A percentile compares a stretch with the other conserved stretches of the same genome.
Evolutionary conservation across 2,329 filamentous ascomycete genomes (phyloP).

Genomic region (Fusarium lyarnte): DNA sequence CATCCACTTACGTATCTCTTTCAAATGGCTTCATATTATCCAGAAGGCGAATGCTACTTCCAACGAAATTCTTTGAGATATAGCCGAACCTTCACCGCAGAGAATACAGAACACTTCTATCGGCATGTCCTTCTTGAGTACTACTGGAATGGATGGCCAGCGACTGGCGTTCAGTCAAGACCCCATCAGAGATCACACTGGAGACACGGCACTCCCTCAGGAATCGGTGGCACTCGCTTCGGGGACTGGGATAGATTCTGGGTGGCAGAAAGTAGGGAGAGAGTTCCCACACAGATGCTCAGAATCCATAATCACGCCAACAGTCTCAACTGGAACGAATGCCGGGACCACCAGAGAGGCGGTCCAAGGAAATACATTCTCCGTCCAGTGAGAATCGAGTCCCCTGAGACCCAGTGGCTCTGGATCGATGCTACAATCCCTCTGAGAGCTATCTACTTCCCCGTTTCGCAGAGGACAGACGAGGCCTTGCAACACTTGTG

Average conservation of each 20-base stretch:
- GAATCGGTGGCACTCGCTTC: fast-evolving
- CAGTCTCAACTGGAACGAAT: constrained; percentile 15
- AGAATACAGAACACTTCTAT: no score
- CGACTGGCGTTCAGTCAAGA: neutral
- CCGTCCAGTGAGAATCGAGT: no score
- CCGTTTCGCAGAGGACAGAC: neutral
- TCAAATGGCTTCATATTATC: constrained; percentile 12
- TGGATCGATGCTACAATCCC: constrained; percentile 18
- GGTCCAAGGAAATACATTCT: constrained; percentile 11
- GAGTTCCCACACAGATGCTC: no score
- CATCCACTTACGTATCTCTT: no score
- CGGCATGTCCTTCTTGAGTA: no score
- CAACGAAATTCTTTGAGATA: neutral
- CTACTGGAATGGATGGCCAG: constrained; percentile 2
- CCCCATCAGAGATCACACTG: neutral
- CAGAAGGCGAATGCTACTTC: constrained; percentile 25
- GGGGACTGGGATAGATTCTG: constrained; percentile 10
- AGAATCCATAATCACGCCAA: neutral
- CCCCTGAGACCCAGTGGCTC: constrained; percentile 3
- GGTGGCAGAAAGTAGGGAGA: no score
- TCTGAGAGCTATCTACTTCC: constrained; percentile 7
- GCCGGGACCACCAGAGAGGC: neutral
- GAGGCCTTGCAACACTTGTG: neutral
- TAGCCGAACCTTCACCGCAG: no score
- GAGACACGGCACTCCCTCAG: fast-evolving